Evolutionary conservation across 192 early-diverging fungal genomes (phyloP), one percentile per base, ranked within the genome.

Genomic region (Chytriomyces sp.): DNA sequence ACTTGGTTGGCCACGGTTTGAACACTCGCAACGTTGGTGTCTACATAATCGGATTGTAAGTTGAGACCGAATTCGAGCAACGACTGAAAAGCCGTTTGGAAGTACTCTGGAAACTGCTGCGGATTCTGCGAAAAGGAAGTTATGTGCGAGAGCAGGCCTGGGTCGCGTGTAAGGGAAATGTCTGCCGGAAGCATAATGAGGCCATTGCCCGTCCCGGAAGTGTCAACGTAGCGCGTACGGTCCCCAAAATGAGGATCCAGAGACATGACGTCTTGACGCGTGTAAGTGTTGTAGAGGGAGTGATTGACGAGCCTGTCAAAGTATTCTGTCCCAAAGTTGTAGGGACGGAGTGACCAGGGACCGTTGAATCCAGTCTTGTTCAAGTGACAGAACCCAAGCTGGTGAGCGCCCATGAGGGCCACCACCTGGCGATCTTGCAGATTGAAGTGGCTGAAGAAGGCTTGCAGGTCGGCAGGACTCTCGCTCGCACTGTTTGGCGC

Each of bases 341-440:
- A 33, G 17, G 80, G 77, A 57, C 78, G 81, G 80, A 69, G 78
- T 59, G 75, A 72, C 69, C 75, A 78, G 19, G 70, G 52, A 70
- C 89, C 89, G 44, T 80, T 78, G 75, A 78, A 90, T n/a, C 90
- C 89, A 59, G 82, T 85, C 5, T 86, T 82, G 64, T 89, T 85
- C n/a, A 74, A 44, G 69, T 91, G 89, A 78, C 88, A 89, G 53
- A 62, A 33, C 7, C 84, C 90, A 34, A 92, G 70, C 32, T 85
- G 77, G 72, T 92, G 91, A 32, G 91, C 91, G 56, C 91, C 91
- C 30, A 85, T 77, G 55, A 92, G 77, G 8, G 89, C 89, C 26
- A 91, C 89, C 61, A 87, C 89, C 58, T 92, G 89, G 25, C 82
- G 82, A 59, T 89, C 89, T 71, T 79, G 82, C 67, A 91, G 89